A percentile compares a stretch with the other conserved stretches of the same genome.
Conservation (phyloP, 805 yeast species). For the Candida anglica region DNA sequence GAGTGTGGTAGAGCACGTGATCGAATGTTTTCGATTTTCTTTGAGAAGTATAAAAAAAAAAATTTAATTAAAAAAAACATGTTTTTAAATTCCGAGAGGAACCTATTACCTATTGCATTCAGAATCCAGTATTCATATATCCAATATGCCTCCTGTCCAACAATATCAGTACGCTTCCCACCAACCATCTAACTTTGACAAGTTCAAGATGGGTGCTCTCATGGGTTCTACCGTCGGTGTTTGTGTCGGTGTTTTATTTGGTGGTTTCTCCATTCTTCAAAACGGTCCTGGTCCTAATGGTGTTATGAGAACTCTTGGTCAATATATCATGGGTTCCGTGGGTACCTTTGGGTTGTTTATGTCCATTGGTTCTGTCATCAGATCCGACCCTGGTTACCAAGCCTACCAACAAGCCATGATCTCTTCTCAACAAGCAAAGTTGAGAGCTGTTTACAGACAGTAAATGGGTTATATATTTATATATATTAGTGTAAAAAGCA, state of each 20-base stretch:
- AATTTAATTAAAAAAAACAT: too few relatives aligned
- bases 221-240: constrained; percentile 95
- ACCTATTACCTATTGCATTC: neutral
- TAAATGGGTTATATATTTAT: neutral
- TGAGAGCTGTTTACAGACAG: constrained; percentile 24
- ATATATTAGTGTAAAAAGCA: constrained; percentile 5
- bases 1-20: too few relatives aligned
- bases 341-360: constrained; percentile 95
- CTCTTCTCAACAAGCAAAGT: constrained; percentile 19
- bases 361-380: constrained; percentile 91
- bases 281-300: constrained; percentile 99
- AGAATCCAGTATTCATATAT: neutral
- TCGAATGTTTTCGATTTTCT: too few relatives aligned
- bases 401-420: constrained; percentile 28
- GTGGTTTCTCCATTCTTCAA: constrained; percentile 85
- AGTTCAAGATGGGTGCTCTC: constrained; percentile 96
- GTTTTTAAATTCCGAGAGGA: neutral
- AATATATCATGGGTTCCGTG: constrained; percentile 93
- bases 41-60: too few relatives aligned
- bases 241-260: constrained; percentile 91
- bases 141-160: constrained; percentile 60
- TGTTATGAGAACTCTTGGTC: constrained; percentile 92
- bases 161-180: constrained; percentile 52
- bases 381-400: constrained; percentile 57
- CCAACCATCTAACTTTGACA: constrained; percentile 86